A percentile compares a stretch with the other conserved stretches of the same genome.
Conservation (phyloP, 257 asterid genomes). For the Capsicum chinense region DNA sequence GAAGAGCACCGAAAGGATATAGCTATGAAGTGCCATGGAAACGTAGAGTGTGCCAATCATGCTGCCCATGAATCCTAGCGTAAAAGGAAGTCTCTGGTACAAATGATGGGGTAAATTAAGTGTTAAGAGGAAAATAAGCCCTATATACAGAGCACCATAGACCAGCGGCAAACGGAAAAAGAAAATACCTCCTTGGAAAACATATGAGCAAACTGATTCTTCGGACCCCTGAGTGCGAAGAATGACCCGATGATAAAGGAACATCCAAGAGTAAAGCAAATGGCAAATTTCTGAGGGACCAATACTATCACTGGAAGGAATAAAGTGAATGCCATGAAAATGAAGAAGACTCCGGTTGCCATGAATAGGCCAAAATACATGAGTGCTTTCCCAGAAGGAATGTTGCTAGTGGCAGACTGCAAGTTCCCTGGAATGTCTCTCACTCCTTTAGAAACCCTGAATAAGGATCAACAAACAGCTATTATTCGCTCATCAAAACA, state of each 20-base stretch:
- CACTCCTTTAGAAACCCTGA: slow-evolving; percentile 90
- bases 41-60: slow-evolving; percentile 91
- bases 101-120: slow-evolving; percentile 29
- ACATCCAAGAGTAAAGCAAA: slow-evolving; percentile 90
- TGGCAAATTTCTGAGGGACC: slow-evolving; percentile 90
- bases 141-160: slow-evolving; percentile 5
- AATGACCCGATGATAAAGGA: slow-evolving; percentile 82
- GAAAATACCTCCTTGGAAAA: slow-evolving; percentile 75
- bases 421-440: slow-evolving; percentile 84
- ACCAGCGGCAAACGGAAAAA: neutral
- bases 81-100: slow-evolving; percentile 90
- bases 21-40: slow-evolving; percentile 96
- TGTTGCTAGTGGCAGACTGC: slow-evolving; percentile 92
- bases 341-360: slow-evolving; percentile 84
- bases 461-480: neutral
- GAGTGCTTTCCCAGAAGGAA: slow-evolving; percentile 93
- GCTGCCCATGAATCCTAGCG: slow-evolving; percentile 84
- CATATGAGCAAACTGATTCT: slow-evolving; percentile 83
- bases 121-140: slow-evolving; percentile 33
- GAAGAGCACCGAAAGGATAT: slow-evolving; percentile 80
- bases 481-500: neutral
- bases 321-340: slow-evolving; percentile 80
- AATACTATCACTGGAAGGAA: slow-evolving; percentile 91
- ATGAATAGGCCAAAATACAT: slow-evolving; percentile 83
- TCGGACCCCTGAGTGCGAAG: slow-evolving; percentile 89